Conservation (phyloP, 306 rosid species). For the Cucurbita ficifolia region DNA sequence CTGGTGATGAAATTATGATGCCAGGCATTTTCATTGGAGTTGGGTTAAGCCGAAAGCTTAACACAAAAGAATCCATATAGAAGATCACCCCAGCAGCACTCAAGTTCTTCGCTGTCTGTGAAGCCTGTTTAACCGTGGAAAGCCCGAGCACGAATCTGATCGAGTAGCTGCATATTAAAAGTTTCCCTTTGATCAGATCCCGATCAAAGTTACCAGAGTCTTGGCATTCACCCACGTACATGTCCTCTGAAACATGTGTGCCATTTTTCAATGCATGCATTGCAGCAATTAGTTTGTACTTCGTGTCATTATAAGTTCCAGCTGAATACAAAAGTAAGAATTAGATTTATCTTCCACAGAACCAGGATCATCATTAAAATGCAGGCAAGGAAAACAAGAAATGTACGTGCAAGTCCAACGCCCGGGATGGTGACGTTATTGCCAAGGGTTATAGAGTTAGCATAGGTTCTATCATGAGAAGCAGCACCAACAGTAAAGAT, state of each 20-base stretch:
- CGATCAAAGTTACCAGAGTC: conserved; percentile 44
- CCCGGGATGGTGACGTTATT: conserved; percentile 67
- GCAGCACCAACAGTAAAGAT: conserved; percentile 82
- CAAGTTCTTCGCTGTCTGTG: conserved; percentile 58
- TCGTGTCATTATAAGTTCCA: conserved; percentile 33
- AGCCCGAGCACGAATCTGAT: conserved; percentile 86
- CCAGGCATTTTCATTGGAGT: conserved; percentile 65
- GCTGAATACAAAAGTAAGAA: conserved; percentile 35
- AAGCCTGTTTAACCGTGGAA: conserved; percentile 56
- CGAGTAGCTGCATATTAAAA: conserved; percentile 92
- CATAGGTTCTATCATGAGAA: conserved; percentile 69
- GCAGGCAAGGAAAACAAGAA: neutral
- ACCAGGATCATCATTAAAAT: neutral
- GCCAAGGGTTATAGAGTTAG: conserved; percentile 77
- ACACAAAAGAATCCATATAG: conserved; percentile 80
- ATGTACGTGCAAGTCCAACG: conserved; percentile 86
- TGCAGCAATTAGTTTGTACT: conserved; percentile 57
- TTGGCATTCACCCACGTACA: conserved; percentile 92
- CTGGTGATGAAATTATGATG: conserved; percentile 66
- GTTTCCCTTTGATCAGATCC: conserved; percentile 53
- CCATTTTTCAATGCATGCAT: conserved; percentile 54
- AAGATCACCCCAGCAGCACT: conserved; percentile 86
- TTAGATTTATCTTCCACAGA: neutral
- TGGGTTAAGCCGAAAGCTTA: conserved; percentile 89
- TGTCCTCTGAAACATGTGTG: conserved; percentile 28